These are phyloP conservation scores for Neurospora sp. DNA, from an alignment of 495 filamentous ascomycete genomes.

Conservation along the genomic window DNA sequence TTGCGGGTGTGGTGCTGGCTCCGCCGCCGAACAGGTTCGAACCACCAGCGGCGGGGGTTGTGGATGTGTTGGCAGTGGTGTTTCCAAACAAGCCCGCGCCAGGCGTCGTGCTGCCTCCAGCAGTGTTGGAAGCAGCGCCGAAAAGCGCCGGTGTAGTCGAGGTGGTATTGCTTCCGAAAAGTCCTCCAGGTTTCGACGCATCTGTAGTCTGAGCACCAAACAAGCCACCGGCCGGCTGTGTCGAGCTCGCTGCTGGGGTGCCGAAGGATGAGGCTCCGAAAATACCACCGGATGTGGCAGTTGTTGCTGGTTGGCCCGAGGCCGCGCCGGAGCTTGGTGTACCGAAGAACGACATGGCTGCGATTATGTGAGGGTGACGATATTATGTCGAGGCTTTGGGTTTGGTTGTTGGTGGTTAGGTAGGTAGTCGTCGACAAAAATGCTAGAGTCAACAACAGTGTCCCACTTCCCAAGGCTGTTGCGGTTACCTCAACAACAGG, in stretches of 20 bases:
- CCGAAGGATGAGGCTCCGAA: constrained; percentile 28
- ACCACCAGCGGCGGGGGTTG: constrained; percentile 3
- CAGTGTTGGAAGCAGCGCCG: constrained; percentile 14
- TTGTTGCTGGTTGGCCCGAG: constrained; percentile 26
- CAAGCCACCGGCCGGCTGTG: constrained; percentile 25
- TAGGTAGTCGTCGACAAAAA: not conserved
- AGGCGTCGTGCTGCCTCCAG: constrained; percentile 7
- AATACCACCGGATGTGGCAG: constrained; percentile 30
- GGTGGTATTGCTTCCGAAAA: constrained; percentile 21
- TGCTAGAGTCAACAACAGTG: not conserved
- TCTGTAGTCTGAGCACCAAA: constrained; percentile 37
- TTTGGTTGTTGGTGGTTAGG: not conserved
- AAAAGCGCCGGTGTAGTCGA: constrained; percentile 12
- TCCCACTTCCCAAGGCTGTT: not conserved
- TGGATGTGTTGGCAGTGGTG: constrained; percentile 9
- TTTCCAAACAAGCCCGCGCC: constrained; percentile 15
- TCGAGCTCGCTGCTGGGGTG: constrained; percentile 19
- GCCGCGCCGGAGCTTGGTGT: constrained; percentile 28
- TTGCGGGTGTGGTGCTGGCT: not conserved
- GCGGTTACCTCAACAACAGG: not conserved
- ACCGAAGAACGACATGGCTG: constrained; percentile 29
- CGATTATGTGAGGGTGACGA: not conserved
- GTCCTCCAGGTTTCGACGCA: constrained; percentile 15
- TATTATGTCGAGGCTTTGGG: not conserved
- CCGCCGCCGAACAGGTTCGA: not conserved